Base-by-base conservation (phyloP, 495 filamentous ascomycete genomes). In the Penicillium diatomitis region DNA sequence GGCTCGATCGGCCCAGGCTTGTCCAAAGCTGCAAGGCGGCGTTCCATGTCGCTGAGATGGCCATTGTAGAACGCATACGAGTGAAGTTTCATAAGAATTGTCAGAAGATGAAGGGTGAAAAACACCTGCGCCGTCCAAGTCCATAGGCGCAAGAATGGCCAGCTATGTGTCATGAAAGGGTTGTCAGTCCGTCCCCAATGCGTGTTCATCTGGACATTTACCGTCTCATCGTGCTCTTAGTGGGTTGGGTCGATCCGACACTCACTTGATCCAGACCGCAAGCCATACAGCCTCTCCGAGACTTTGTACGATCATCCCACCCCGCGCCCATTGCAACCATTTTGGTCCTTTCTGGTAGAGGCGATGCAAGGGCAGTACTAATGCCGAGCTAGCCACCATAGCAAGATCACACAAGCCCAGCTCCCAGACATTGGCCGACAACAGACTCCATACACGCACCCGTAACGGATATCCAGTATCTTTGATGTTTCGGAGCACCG, bases 11-110 rank as follows among this genome's bases (percentile, higher is more conserved):
- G 78, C 3, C 75, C 78, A 0, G 88, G 86, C 29, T 85, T 73
- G 65, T 98, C 92, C 7, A 98, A 82, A 32, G 80, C 80, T 41
- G 76, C 77, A 2, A 98, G 71, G 10, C 87, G 81, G 54, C 84
- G 82, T 65, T 89, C 79, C 0, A 87, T 94, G 57, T 90, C 86
- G 50, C 84, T 89, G 5, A 98, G 78, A 68, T 98, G 92, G 2
- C 92, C 92, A 59, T 92, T 96, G 70, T 98, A 98, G 68, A 96
- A 97, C 29, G 88, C 85, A 61, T 96, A 98, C 0, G 90, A 96
- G 61, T 98, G 92, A 76, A 98, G 88, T 71, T 98, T 98, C 92
- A 98, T 98, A 29, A 96, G 80, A 5, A 98, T 72, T 9, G 86
- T 83, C 61, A 98, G 77, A 35, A 88, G 84, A 62, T 98, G 92